phyloP scores from a whole-genome alignment of 2,329 filamentous ascomycete species.

The Microdochium bolleyi region DNA sequence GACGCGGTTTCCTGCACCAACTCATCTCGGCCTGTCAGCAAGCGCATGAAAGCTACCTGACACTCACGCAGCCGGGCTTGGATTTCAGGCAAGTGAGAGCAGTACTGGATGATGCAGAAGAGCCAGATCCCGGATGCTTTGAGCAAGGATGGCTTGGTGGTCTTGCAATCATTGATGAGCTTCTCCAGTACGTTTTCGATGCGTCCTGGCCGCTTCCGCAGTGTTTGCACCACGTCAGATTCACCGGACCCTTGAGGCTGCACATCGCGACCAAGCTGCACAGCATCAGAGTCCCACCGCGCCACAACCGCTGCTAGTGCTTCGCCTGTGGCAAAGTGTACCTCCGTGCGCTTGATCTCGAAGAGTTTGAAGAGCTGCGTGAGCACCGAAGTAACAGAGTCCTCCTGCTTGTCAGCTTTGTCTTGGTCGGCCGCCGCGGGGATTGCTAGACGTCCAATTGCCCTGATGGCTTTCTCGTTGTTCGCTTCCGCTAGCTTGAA shows the following conservation, averaged over 20 bases:
- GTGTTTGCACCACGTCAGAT: conserved; percentile 18
- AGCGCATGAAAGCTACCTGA: conserved; percentile 79
- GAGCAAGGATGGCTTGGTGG: conserved; percentile 79
- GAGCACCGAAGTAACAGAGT: conserved; percentile 46
- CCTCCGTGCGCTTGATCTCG: conserved; percentile 76
- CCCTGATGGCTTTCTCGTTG: conserved; percentile 73
- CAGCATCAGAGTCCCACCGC: conserved; percentile 76
- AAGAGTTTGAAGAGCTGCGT: conserved; percentile 67
- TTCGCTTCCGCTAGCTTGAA: conserved; percentile 57
- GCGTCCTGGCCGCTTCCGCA: conserved; percentile 27
- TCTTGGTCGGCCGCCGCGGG: conserved; percentile 31
- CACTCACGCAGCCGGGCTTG: conserved; percentile 68
- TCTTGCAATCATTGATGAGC: conserved; percentile 68
- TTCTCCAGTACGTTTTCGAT: conserved; percentile 57
- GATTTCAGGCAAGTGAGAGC: conserved; percentile 68
- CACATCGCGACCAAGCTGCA: conserved; percentile 70
- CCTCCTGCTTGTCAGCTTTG: conserved; percentile 15
- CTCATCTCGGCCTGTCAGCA: conserved; percentile 83
- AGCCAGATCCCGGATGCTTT: conserved; percentile 96
- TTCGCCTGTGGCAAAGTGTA: conserved; percentile 87
- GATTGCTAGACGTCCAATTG: conserved; percentile 69
- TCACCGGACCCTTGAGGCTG: conserved; percentile 38
- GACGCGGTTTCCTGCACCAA: conserved; percentile 94
- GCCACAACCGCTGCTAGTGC: conserved; percentile 70
- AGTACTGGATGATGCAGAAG: conserved; percentile 84